These are phyloP conservation scores for Orbilia brochopaga DNA, from an alignment of 2,329 filamentous ascomycete genomes.

Conservation along the genomic window DNA sequence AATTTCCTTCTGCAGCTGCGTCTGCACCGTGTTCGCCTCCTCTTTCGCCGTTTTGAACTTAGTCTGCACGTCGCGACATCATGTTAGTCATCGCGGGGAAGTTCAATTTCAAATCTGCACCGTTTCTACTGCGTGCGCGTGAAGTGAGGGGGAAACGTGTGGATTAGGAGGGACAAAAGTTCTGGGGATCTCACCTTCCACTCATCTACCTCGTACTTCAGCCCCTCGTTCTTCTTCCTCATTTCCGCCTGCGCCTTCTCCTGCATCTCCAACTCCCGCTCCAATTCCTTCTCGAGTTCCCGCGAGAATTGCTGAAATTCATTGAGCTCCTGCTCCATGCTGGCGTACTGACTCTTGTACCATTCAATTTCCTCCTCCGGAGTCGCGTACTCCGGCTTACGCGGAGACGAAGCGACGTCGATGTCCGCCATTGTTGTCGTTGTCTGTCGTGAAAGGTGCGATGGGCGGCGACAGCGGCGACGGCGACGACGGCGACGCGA, in stretches of 20 bases:
- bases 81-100: conserved; percentile 10
- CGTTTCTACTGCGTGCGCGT: neutral
- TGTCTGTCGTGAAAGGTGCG: neutral
- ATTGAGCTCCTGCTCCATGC: conserved; percentile 81
- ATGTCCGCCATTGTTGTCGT: conserved; percentile 36
- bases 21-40: conserved; percentile 84
- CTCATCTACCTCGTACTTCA: conserved; percentile 91
- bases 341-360: conserved; percentile 97
- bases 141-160: neutral
- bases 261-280: conserved; percentile 93
- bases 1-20: conserved; percentile 89
- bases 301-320: conserved; percentile 94
- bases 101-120: neutral
- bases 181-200: conserved; percentile 78
- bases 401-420: conserved; percentile 33
- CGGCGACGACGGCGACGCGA: conserved; percentile 8
- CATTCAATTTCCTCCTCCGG: conserved; percentile 79
- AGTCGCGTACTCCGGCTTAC: conserved; percentile 46
- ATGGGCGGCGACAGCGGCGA: neutral
- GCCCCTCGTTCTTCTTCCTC: conserved; percentile 82
- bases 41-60: conserved; percentile 96
- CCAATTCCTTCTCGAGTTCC: conserved; percentile 90
- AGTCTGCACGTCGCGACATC: conserved; percentile 64
- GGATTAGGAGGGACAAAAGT: conserved; percentile 5
- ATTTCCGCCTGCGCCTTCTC: conserved; percentile 88